Evolutionary conservation across 192 early-diverging fungal species (phyloP).

Genomic region (Coemansia sp.): DNA sequence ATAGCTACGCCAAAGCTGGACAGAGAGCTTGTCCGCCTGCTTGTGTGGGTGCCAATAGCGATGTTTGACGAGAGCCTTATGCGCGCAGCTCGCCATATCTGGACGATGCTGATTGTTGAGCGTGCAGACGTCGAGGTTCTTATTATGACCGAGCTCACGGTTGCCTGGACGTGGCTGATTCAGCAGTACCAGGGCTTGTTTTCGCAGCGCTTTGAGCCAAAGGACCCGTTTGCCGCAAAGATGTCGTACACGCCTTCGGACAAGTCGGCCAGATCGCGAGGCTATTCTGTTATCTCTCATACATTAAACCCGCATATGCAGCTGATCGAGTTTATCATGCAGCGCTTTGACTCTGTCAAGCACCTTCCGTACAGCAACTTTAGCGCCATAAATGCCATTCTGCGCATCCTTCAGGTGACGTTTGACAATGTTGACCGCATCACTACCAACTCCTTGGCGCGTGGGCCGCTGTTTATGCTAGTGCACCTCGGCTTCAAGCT

Average conservation of each 20-base stretch:
- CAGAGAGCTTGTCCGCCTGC: constrained; percentile 68
- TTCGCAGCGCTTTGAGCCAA: constrained; percentile 54
- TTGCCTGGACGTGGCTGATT: constrained; percentile 81
- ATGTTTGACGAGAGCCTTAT: constrained; percentile 77
- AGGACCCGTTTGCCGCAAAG: constrained; percentile 81
- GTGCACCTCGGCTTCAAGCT: constrained; percentile 74
- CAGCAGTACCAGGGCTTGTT: constrained; percentile 82
- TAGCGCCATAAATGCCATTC: constrained; percentile 73
- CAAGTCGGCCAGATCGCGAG: constrained; percentile 68
- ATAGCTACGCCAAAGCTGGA: constrained; percentile 20
- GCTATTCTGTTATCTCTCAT: constrained; percentile 59
- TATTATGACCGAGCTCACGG: constrained; percentile 81
- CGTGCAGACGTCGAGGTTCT: constrained; percentile 69
- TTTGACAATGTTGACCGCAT: constrained; percentile 53
- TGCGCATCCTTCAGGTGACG: constrained; percentile 79
- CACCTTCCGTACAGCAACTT: constrained; percentile 66
- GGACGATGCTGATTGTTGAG: constrained; percentile 85
- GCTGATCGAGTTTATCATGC: constrained; percentile 84
- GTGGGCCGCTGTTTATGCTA: constrained; percentile 79
- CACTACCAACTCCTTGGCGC: constrained; percentile 69
- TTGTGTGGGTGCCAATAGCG: constrained; percentile 85
- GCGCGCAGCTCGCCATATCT: constrained; percentile 82
- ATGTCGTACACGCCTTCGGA: constrained; percentile 93
- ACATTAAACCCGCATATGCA: constrained; percentile 73
- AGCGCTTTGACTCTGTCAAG: constrained; percentile 80